These are phyloP conservation scores for Xylaria digitata DNA, from an alignment of 2,329 filamentous ascomycete genomes.

Conservation along the genomic window DNA sequence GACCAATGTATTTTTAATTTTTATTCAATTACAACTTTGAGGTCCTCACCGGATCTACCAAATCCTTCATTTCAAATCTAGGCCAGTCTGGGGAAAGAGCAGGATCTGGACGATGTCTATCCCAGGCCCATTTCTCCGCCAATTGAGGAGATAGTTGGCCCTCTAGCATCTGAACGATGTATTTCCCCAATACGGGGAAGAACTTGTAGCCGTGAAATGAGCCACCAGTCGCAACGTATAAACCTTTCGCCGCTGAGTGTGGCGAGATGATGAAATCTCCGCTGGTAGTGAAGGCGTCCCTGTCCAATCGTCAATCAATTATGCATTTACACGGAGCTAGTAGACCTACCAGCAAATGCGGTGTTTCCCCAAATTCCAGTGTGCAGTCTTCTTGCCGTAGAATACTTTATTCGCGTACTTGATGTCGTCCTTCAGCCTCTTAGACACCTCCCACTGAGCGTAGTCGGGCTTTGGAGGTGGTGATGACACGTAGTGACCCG, in stretches of 20 bases:
- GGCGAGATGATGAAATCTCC: conserved; percentile 74
- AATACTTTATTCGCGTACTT: conserved; percentile 66
- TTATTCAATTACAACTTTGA: conserved; percentile 31
- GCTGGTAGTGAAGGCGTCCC: conserved; percentile 73
- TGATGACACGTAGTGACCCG: conserved; percentile 59
- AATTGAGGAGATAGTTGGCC: conserved; percentile 58
- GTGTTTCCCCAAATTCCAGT: conserved; percentile 70
- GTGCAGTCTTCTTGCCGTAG: conserved; percentile 66
- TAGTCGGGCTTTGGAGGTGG: conserved; percentile 69
- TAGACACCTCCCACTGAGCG: conserved; percentile 70
- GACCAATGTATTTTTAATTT: neutral
- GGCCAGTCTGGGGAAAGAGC: conserved; percentile 43
- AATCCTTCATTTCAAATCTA: conserved; percentile 37
- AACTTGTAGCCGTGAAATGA: conserved; percentile 78
- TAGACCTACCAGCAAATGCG: conserved; percentile 73
- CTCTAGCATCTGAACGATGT: conserved; percentile 67
- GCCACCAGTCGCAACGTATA: conserved; percentile 53
- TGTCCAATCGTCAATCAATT: conserved; percentile 46
- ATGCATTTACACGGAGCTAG: neutral
- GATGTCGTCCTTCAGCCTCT: conserved; percentile 68
- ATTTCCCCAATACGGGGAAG: conserved; percentile 72
- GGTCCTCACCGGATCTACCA: conserved; percentile 23
- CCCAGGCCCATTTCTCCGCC: conserved; percentile 66
- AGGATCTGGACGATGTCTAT: conserved; percentile 68
- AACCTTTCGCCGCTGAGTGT: conserved; percentile 41